Evolutionary conservation across 305 asterid species (phyloP).

Genomic region (Rubia tinctorum): DNA sequence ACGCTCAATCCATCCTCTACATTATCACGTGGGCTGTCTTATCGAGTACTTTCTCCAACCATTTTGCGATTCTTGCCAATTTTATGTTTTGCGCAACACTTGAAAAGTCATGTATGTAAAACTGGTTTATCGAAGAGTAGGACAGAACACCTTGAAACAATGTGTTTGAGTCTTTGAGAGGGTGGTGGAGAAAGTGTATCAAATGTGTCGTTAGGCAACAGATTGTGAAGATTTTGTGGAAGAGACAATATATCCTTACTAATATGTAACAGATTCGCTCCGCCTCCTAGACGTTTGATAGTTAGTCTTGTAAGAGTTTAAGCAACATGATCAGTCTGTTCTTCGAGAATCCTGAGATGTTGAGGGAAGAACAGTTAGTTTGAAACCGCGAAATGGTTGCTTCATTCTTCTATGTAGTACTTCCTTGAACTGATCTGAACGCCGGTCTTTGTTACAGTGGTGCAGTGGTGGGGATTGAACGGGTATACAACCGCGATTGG

Average conservation of each 20-base stretch:
- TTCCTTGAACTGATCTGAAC: neutral
- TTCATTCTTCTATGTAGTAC: neutral
- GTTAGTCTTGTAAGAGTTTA: neutral
- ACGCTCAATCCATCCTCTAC: constrained; percentile 68
- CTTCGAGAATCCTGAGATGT: neutral
- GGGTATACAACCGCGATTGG: constrained; percentile 41
- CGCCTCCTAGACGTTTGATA: too few relatives aligned
- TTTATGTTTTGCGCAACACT: neutral
- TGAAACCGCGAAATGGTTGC: neutral
- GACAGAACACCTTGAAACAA: neutral
- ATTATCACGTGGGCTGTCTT: constrained; percentile 31
- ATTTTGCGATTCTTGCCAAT: neutral
- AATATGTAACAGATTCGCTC: too few relatives aligned
- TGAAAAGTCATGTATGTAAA: neutral
- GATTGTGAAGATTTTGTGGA: too few relatives aligned
- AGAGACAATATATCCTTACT: too few relatives aligned
- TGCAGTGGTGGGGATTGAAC: constrained; percentile 50
- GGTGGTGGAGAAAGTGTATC: too few relatives aligned
- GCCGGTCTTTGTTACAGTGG: constrained; percentile 42
- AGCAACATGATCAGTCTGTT: neutral
- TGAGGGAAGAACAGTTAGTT: neutral
- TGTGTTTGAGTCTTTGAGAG: too few relatives aligned
- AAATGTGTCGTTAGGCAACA: too few relatives aligned
- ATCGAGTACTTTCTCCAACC: constrained; percentile 41
- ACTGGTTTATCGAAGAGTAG: neutral